Evolutionary conservation across 768 basidiomycete species (phyloP).

Genomic region (Tulasnella calospora): DNA sequence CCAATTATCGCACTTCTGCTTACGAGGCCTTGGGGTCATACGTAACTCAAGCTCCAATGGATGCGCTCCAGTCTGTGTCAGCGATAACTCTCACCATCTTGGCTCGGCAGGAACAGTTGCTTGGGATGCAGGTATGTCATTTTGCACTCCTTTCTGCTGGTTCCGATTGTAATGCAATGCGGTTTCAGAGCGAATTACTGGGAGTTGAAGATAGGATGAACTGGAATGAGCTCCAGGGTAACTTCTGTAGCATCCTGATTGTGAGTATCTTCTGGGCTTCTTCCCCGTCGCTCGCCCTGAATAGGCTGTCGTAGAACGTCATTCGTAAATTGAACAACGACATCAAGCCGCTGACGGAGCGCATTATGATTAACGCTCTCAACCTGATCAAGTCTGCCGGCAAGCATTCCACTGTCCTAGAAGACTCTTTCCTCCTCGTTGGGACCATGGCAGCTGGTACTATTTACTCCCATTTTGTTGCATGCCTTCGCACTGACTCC

Average conservation of each 20-base stretch:
- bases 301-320: constrained; percentile 52
- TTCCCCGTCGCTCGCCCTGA: neutral
- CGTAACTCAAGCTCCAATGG: constrained; percentile 70
- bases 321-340: constrained; percentile 77
- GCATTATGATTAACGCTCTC: constrained; percentile 89
- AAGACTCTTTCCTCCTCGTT: constrained; percentile 92
- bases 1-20: constrained; percentile 89
- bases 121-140: constrained; percentile 66
- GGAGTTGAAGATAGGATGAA: constrained; percentile 96
- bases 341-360: constrained; percentile 84
- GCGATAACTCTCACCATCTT: constrained; percentile 77
- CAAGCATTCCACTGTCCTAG: constrained; percentile 89
- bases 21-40: constrained; percentile 93
- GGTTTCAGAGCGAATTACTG: constrained; percentile 75
- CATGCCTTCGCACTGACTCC: neutral
- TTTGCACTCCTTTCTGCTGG: neutral
- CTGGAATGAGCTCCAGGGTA: constrained; percentile 97
- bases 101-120: constrained; percentile 82
- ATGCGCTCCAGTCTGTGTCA: constrained; percentile 75
- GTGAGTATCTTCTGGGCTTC: constrained; percentile 44
- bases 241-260: constrained; percentile 84
- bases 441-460: constrained; percentile 76
- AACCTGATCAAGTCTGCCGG: constrained; percentile 80
- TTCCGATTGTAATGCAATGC: neutral
- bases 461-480: constrained; percentile 28